Base-by-base conservation (phyloP, 257 asterid genomes). In the Rehmannia glutinosa region DNA sequence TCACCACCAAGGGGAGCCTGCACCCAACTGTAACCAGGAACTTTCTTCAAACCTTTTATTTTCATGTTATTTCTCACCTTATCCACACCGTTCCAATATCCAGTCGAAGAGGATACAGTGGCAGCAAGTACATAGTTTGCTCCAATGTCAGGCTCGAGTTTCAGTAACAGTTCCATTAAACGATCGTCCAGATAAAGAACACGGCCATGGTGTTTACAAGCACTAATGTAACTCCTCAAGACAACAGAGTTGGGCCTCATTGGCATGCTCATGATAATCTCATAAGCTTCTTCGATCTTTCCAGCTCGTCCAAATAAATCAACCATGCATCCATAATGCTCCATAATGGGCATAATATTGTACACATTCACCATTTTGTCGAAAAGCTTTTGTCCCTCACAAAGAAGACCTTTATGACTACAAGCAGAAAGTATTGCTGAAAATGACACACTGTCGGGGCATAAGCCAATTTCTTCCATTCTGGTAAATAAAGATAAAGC, bases 261-360 rank as follows among this genome's bases (percentile, higher is more conserved):
- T 0, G 86, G 83, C 95, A 89, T 84, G 75, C 75, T 65, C 76
- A 19, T 64, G 12, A 90, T 81, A 36, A 82, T 66, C 72, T 49
- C 73, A 70, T 90, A 83, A 75, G 95, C 97, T 75, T 85, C 89
- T 72, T 82, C 82, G 3, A 83, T 78, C 77, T 63, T 71, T 53
- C 95, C 95, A 54, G 82, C 82, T 21, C 91, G 86, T 39, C 97
- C 91, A 43, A 81, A 77, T 75, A 90, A 75, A 64, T 90, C 95
- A 47, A 85, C 87, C 89, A 87, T 78, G 78, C 97, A 90, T 67
- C 97, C 87, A 28, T 80, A 89, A 41, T 87, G 95, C 75, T 87
- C 95, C 91, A 87, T 73, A n/a, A 82, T 78, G 5, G 93, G 97
- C 76, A 35, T 65, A 51, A 89, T 85, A 5, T 56, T 60, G 62